These are phyloP conservation scores for Botrytis elliptica DNA, from an alignment of 2,329 filamentous ascomycete species.

Conservation along the genomic window DNA sequence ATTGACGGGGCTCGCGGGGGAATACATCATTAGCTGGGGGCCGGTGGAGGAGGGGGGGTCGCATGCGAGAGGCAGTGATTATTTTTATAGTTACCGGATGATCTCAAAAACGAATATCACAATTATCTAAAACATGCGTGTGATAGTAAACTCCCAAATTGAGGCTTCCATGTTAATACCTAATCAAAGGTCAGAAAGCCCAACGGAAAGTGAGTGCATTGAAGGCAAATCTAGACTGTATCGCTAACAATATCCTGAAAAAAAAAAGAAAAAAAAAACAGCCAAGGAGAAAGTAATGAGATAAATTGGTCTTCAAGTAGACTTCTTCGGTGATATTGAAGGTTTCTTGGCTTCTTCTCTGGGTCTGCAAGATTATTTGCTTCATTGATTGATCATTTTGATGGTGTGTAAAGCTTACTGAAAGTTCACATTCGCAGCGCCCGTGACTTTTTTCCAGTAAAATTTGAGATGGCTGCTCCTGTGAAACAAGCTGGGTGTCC, in stretches of 20 bases:
- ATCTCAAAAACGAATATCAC: neutral
- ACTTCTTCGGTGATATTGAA: neutral
- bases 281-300: neutral
- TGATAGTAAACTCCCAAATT: neutral
- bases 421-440: neutral
- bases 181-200: neutral
- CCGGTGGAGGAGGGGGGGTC: neutral
- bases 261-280: too few relatives aligned
- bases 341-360: neutral
- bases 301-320: neutral
- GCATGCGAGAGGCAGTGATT: neutral
- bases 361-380: neutral
- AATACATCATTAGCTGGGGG: neutral
- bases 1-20: neutral
- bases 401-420: neutral
- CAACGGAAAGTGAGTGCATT: neutral
- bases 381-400: neutral
- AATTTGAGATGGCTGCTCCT: neutral
- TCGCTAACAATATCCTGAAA: neutral
- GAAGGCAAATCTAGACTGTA: neutral
- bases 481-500: neutral
- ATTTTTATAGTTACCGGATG: neutral
- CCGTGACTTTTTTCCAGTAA: neutral
- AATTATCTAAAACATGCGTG: too few relatives aligned
- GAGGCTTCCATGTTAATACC: neutral